Evolutionary conservation across 169 alveolate species (phyloP).

Genomic region (Eimeria maxima): DNA sequence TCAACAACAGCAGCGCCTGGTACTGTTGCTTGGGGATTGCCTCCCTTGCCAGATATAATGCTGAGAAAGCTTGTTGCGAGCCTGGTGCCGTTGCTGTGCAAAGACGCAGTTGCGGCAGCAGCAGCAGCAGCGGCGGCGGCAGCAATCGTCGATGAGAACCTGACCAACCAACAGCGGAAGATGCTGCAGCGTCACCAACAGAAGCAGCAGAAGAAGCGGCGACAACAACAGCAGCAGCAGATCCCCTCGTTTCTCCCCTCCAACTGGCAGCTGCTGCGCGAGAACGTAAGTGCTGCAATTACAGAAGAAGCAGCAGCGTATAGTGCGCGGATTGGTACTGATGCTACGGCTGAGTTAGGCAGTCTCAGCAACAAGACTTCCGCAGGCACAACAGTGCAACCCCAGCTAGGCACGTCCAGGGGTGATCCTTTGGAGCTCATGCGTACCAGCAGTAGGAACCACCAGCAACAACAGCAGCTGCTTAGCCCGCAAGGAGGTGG

Average conservation of each 20-base stretch:
- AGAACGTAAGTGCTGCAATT: not conserved
- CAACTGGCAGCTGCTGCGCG: constrained; percentile 64
- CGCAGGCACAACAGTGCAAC: not conserved
- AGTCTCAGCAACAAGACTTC: not conserved
- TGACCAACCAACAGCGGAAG: constrained; percentile 71
- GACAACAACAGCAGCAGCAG: constrained; percentile 65
- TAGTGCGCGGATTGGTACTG: constrained; percentile 30
- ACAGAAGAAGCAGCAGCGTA: constrained; percentile 58
- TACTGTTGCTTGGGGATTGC: constrained; percentile 62
- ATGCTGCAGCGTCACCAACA: constrained; percentile 67
- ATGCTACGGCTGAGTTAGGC: constrained; percentile 21
- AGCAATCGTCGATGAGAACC: constrained; percentile 57
- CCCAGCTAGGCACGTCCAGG: not conserved
- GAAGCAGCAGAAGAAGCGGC: constrained; percentile 65
- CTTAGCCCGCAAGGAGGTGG: constrained; percentile 44
- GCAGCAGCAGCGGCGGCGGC: constrained; percentile 73
- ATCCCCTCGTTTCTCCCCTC: constrained; percentile 55
- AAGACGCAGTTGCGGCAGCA: constrained; percentile 57
- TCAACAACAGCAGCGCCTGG: constrained; percentile 52
- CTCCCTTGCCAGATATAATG: constrained; percentile 48
- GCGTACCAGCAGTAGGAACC: constrained; percentile 18
- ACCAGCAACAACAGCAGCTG: constrained; percentile 23
- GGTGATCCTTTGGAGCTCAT: constrained; percentile 55
- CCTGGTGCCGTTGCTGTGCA: constrained; percentile 60
- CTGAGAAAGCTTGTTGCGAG: constrained; percentile 43